These are phyloP conservation scores for Coprinopsis cinerea DNA, from an alignment of 768 basidiomycete genomes.

Conservation along the genomic window DNA sequence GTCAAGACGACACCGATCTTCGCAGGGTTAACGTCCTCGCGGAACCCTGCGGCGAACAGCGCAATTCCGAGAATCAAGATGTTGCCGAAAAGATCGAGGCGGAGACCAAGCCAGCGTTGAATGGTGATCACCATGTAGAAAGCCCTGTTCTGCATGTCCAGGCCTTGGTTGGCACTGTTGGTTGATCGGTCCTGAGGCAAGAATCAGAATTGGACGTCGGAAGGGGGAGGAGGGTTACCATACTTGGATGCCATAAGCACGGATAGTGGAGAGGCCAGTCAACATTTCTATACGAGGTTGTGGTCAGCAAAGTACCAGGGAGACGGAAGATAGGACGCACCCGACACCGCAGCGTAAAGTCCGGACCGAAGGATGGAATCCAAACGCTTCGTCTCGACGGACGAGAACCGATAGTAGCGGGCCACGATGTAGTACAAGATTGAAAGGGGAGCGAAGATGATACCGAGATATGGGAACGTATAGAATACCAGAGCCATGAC, in stretches of 20 bases:
- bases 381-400: constrained; percentile 58
- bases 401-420: constrained; percentile 51
- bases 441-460: constrained; percentile 48
- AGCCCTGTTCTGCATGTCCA: constrained; percentile 57
- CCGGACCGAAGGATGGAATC: constrained; percentile 56
- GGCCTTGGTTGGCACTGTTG: constrained; percentile 41
- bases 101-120: too few relatives aligned
- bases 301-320: neutral
- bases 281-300: constrained; percentile 39
- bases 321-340: constrained; percentile 22
- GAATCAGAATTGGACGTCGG: neutral
- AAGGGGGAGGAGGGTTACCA: neutral
- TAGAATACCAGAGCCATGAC: constrained; percentile 56
- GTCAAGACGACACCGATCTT: neutral
- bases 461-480: constrained; percentile 59
- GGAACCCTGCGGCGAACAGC: too few relatives aligned
- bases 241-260: constrained; percentile 53
- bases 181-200: constrained; percentile 37
- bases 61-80: too few relatives aligned
- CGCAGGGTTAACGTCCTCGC: too few relatives aligned
- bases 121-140: too few relatives aligned
- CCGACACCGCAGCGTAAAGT: constrained; percentile 52
- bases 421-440: constrained; percentile 48
- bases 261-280: constrained; percentile 56
- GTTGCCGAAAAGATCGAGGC: too few relatives aligned